phyloP scores from a whole-genome alignment of 805 yeast species.

The Candida corydali region DNA sequence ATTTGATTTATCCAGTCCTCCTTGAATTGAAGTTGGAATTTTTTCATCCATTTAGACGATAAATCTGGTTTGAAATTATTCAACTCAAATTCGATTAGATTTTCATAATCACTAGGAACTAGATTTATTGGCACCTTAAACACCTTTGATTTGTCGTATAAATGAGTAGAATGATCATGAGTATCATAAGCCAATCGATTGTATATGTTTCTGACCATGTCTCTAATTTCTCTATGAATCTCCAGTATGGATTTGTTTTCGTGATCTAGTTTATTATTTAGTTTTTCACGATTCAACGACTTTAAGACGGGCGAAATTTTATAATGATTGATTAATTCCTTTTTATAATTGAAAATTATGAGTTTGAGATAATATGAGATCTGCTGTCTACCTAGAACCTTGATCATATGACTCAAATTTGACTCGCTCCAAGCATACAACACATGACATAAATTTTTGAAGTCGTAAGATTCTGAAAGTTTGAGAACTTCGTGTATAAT shows the following conservation, averaged over 20 bases:
- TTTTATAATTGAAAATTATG: neutral
- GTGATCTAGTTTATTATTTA: neutral
- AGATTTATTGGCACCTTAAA: neutral
- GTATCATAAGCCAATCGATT: slow-evolving; percentile 20
- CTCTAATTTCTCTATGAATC: neutral
- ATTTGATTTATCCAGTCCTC: slow-evolving; percentile 13
- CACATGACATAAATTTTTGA: slow-evolving; percentile 1
- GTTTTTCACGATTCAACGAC: slow-evolving; percentile 1
- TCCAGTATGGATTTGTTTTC: neutral
- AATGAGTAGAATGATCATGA: slow-evolving; percentile 11
- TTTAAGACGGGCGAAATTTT: slow-evolving; percentile 7
- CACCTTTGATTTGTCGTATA: slow-evolving; percentile 18
- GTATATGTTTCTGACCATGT: slow-evolving; percentile 20
- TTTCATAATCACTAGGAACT: slow-evolving; percentile 29
- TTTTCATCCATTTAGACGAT: slow-evolving; percentile 36
- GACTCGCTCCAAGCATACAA: slow-evolving; percentile 6
- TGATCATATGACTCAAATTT: slow-evolving; percentile 6
- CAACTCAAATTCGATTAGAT: slow-evolving; percentile 32
- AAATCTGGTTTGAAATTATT: slow-evolving; percentile 34
- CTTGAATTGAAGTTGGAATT: slow-evolving; percentile 23
- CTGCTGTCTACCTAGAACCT: slow-evolving; percentile 4
- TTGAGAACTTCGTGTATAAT: slow-evolving; percentile 4
- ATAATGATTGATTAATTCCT: neutral
- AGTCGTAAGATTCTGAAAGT: slow-evolving; percentile 5
- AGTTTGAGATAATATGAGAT: slow-evolving; percentile 6